Evolutionary conservation across 2,329 filamentous ascomycete species (phyloP).

Genomic region (Orbilia quercus): DNA sequence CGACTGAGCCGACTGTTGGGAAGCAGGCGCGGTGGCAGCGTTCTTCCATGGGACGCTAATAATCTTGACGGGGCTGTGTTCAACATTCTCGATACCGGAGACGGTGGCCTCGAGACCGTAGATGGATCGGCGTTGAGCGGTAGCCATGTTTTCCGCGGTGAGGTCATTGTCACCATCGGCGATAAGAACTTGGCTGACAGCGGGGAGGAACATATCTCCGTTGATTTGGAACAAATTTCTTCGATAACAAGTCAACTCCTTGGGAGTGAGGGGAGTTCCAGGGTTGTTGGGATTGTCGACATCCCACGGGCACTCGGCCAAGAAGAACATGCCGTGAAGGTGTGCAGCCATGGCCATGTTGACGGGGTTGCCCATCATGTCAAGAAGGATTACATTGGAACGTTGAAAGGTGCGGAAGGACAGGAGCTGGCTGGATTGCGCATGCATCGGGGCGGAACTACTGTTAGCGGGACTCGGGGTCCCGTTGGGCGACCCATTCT

Average conservation of each 20-base stretch:
- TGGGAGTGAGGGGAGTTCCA: conserved; percentile 68
- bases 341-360: conserved; percentile 78
- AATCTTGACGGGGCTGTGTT: conserved; percentile 89
- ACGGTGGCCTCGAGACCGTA: conserved; percentile 78
- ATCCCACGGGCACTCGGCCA: conserved; percentile 80
- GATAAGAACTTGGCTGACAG: conserved; percentile 81
- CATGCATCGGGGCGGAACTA: no score
- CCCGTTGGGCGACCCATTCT: conserved; percentile 47
- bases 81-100: conserved; percentile 92
- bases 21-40: conserved; percentile 82
- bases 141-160: conserved; percentile 74
- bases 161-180: conserved; percentile 86
- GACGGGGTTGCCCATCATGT: conserved; percentile 73
- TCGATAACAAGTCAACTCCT: conserved; percentile 94
- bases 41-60: conserved; percentile 98
- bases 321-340: conserved; percentile 88
- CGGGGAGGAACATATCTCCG: conserved; percentile 83
- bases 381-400: conserved; percentile 68
- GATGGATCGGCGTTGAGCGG: conserved; percentile 41
- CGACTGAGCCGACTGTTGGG: conserved; percentile 57
- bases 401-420: conserved; percentile 52
- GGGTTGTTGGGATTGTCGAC: conserved; percentile 68
- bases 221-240: conserved; percentile 96
- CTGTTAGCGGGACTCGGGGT: conserved; percentile 40
- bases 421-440: conserved; percentile 47